Base-by-base conservation (phyloP, 106 monocot genomes). In the Alisma plantagoaquatica region DNA sequence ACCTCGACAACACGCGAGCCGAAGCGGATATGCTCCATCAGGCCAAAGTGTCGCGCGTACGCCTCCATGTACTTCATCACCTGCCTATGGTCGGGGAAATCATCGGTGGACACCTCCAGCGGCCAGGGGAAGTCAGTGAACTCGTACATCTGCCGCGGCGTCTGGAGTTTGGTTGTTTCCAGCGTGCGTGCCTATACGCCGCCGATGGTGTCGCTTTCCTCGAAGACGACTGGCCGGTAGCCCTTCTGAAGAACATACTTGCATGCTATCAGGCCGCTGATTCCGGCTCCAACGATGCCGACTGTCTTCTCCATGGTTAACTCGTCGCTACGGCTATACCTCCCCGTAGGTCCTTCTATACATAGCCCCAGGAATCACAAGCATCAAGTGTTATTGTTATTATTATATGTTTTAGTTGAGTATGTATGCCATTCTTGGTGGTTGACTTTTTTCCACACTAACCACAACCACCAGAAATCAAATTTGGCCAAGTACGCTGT, bases 261-360 rank as follows among this genome's bases (percentile, higher is more conserved):
- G 71, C 76, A 77, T 10, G 71, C 64, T 8, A 46, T 32, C 2
- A 77, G 60, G 18, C 76, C 76, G n/a, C n/a, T n/a, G n/a, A n/a
- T n/a, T n/a, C n/a, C n/a, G n/a, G n/a, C n/a, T n/a, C n/a, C n/a
- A n/a, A n/a, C n/a, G n/a, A n/a, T n/a, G n/a, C n/a, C n/a, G n/a
- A n/a, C n/a, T n/a, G n/a, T n/a, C n/a, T n/a, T 27, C 76, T 77
- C n/a, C n/a, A n/a, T n/a, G n/a, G n/a, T n/a, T n/a, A n/a, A n/a
- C n/a, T n/a, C n/a, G n/a, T n/a, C n/a, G n/a, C n/a, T n/a, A n/a
- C n/a, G n/a, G n/a, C n/a, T n/a, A n/a, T n/a, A n/a, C n/a, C n/a
- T n/a, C n/a, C n/a, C n/a, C n/a, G n/a, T n/a, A n/a, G n/a, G n/a
- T n/a, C n/a, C n/a, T n/a, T n/a, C n/a, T n/a, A n/a, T n/a, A n/a